Evolutionary conservation across 2,329 filamentous ascomycete species (phyloP), one percentile per base, ranked within the genome.

Genomic region (Pseudogymnoascus sp.): DNA sequence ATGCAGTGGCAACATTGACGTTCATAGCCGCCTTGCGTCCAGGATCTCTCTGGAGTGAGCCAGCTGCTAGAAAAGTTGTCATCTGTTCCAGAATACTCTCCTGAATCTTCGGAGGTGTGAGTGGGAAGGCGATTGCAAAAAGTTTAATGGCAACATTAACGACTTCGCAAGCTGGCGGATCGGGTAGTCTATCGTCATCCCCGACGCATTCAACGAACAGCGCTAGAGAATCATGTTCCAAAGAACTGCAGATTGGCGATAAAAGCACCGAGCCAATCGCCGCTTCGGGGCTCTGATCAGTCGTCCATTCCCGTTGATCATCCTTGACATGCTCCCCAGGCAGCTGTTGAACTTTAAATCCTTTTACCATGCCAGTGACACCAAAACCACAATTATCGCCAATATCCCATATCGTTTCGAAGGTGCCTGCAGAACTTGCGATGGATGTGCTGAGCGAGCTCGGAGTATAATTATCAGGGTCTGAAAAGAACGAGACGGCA

Each of bases 1-100:
- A 78, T 2, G 93, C 93, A 37, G 90, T 84, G 0, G 91, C 90
- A 66, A 96, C 84, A 70, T 99, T 99, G 65, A 97, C 89, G 65
- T 87, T 89, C 76, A 99, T 92, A 2, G 96, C 95, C 33, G 92
- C 89, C 74, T 90, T 96, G 61, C 93, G 84, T 5, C 93, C 93
- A 1, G 89, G 89, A 69, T 98, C 95, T 66, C 95, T 85, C 68
- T 93, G 90, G 22, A 97, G 79, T 60, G 84, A 86, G 0, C 86
- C 85, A 1, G 92, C 89, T 0, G 91, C 89, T n/a, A 95, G 80
- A 71, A 96, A 96, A 0, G 91, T 95, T 14, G 90, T 89, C 59
- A 98, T 88, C 72, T 99, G 95, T 74, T 99, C 95, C 8, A 99
- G 79, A 59, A 96, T 91, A 72, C 93, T 97, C 74, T 99, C 95